Evolutionary conservation across 2,329 filamentous ascomycete species (phyloP).

Genomic region (Cryphonectria japonica): DNA sequence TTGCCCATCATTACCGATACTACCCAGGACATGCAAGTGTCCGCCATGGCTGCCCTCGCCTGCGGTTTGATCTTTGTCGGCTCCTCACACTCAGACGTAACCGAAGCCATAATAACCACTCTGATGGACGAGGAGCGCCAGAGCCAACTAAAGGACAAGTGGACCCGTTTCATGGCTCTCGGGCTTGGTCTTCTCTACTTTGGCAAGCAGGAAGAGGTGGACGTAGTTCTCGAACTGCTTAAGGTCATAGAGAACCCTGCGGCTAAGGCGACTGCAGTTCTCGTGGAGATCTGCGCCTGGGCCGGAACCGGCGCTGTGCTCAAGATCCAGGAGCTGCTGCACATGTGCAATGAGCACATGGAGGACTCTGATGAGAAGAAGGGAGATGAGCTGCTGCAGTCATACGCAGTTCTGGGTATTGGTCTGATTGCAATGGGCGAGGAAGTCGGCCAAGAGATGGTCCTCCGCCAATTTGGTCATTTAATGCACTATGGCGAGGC

Average conservation of each 20-base stretch:
- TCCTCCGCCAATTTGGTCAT: constrained; percentile 94
- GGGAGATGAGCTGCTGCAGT: constrained; percentile 91
- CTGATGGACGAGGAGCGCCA: constrained; percentile 92
- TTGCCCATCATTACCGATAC: constrained; percentile 87
- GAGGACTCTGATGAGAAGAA: constrained; percentile 95
- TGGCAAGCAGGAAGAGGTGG: constrained; percentile 96
- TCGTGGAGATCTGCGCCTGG: constrained; percentile 97
- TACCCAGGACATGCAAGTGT: constrained; percentile 88
- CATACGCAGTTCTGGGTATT: constrained; percentile 93
- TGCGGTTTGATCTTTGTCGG: constrained; percentile 92
- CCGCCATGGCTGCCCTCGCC: constrained; percentile 91
- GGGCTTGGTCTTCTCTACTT: constrained; percentile 94
- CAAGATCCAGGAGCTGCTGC: constrained; percentile 95
- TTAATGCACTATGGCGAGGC: constrained; percentile 98
- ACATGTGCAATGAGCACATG: constrained; percentile 97
- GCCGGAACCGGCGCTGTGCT: constrained; percentile 95
- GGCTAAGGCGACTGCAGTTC: constrained; percentile 91
- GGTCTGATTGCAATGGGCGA: constrained; percentile 97
- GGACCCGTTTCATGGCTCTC: constrained; percentile 95
- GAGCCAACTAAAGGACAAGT: constrained; percentile 93
- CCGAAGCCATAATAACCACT: constrained; percentile 88
- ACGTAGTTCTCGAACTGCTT: constrained; percentile 93
- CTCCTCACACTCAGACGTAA: constrained; percentile 87
- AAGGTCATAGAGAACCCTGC: constrained; percentile 98
- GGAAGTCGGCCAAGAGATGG: constrained; percentile 98